Percentiles rank a stretch among this genome's conserved stretches.
Conservation (phyloP, 352 stramenopile species). For the Pythium dissimile region DNA sequence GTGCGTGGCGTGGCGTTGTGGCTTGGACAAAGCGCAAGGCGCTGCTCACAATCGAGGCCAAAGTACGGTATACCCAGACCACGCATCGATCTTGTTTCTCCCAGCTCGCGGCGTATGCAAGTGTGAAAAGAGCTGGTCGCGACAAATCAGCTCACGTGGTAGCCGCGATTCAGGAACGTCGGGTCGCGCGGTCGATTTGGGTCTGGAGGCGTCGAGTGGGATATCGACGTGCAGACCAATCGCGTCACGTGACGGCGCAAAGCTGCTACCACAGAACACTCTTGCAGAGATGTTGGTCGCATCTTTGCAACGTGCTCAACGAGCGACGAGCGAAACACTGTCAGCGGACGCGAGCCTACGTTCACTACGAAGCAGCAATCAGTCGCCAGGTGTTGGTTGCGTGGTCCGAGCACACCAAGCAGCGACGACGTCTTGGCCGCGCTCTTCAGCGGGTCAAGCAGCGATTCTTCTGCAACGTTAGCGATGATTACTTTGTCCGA, state of each 20-base stretch:
- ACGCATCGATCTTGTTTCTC: not conserved
- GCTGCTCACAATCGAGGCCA: not conserved
- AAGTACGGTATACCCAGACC: not conserved
- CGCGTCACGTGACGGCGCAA: not conserved
- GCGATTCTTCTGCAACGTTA: slow-evolving; percentile 24
- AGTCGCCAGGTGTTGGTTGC: not conserved
- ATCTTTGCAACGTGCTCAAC: not conserved
- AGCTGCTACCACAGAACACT: not conserved
- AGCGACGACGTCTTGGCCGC: slow-evolving; percentile 5
- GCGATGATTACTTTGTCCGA: slow-evolving; percentile 25
- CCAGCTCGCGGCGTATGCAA: not conserved
- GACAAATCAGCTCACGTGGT: not conserved
- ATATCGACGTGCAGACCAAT: not conserved
- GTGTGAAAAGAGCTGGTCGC: not conserved
- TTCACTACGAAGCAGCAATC: not conserved
- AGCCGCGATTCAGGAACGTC: not conserved
- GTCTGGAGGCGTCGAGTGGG: not conserved
- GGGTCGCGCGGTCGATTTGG: not conserved
- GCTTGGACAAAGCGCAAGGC: slow-evolving; percentile 24
- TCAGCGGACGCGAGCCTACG: not conserved
- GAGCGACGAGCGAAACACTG: not conserved
- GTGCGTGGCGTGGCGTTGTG: slow-evolving; percentile 24
- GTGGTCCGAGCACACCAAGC: not conserved
- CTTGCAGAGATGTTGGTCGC: not conserved
- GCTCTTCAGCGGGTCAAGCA: slow-evolving; percentile 21